A percentile compares a stretch with the other conserved stretches of the same genome.
phyloP scores from a whole-genome alignment of 805 yeast genomes.

The Myxozyma monticola region DNA sequence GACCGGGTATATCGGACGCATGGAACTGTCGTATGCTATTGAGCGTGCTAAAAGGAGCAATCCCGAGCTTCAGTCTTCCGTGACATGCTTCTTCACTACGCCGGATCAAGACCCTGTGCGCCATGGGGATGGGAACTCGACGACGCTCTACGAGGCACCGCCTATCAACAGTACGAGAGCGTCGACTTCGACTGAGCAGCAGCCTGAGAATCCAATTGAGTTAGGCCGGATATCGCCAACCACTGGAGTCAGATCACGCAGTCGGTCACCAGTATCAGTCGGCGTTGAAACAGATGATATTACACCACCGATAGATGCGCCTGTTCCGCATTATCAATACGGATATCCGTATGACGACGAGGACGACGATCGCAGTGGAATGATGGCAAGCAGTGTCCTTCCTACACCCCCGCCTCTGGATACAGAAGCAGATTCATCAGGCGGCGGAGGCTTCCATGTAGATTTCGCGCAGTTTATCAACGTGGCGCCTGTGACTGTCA shows the following conservation, averaged over 20 bases:
- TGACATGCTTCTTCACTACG: slow-evolving; percentile 25
- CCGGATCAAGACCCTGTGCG: slow-evolving; percentile 22
- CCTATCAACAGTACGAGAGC: not conserved
- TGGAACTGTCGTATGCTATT: slow-evolving; percentile 33
- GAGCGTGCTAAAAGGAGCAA: slow-evolving; percentile 11
- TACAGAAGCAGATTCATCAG: not conserved
- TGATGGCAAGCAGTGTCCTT: too few relatives aligned
- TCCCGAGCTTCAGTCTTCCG: not conserved
- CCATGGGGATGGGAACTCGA: not conserved
- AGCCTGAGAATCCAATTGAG: not conserved
- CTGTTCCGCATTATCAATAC: not conserved
- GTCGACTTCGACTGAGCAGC: not conserved
- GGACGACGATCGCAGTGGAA: too few relatives aligned
- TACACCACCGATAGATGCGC: not conserved
- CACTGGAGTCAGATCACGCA: too few relatives aligned
- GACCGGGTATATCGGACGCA: slow-evolving; percentile 39
- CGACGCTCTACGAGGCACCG: slow-evolving; percentile 2
- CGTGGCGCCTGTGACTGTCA: slow-evolving; percentile 62
- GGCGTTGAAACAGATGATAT: not conserved
- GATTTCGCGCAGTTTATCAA: slow-evolving; percentile 42
- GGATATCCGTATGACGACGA: not conserved
- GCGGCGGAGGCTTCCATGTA: slow-evolving; percentile 10
- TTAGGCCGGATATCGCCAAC: not conserved
- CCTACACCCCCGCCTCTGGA: too few relatives aligned
- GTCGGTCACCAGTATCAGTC: too few relatives aligned